phyloP scores from a whole-genome alignment of 305 asterid species.

The Andrographis paniculata region DNA sequence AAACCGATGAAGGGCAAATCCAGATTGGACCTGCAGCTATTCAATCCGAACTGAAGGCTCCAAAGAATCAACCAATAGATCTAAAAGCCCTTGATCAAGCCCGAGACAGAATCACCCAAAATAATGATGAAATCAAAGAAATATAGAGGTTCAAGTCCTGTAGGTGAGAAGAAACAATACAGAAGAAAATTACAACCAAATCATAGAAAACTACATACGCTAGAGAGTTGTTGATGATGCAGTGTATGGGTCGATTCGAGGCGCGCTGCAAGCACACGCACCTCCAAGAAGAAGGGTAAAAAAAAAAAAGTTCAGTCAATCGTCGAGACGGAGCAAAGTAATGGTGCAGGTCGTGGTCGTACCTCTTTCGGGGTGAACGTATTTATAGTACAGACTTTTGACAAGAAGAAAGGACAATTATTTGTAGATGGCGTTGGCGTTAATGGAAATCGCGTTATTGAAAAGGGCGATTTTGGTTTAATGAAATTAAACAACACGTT shows the following conservation, averaged over 20 bases:
- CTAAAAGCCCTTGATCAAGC: conserved; percentile 10
- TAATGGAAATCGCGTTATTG: too few species aligned
- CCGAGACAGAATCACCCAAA: conserved; percentile 3
- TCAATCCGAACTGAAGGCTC: conserved; percentile 20
- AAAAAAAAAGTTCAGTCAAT: conserved; percentile 5
- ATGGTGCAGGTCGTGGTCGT: too few species aligned
- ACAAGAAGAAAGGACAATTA: too few species aligned
- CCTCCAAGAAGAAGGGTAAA: conserved; percentile 18
- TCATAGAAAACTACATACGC: too few species aligned
- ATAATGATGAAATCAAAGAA: neutral
- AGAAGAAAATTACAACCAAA: neutral
- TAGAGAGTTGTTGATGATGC: conserved; percentile 27
- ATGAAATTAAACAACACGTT: too few species aligned
- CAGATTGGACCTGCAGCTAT: conserved; percentile 14
- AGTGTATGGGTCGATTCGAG: conserved; percentile 24
- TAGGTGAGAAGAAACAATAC: neutral
- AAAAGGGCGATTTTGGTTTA: too few species aligned
- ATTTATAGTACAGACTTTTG: too few species aligned
- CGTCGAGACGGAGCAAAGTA: too few species aligned
- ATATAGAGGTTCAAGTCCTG: neutral
- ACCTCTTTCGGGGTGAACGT: too few species aligned
- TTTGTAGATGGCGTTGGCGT: too few species aligned
- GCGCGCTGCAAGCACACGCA: conserved; percentile 31
- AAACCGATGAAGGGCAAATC: conserved; percentile 19
- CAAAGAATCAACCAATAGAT: conserved; percentile 11